Evolutionary conservation across 73 alveolate species (phyloP).

Genomic region (Halteria grandinella): DNA sequence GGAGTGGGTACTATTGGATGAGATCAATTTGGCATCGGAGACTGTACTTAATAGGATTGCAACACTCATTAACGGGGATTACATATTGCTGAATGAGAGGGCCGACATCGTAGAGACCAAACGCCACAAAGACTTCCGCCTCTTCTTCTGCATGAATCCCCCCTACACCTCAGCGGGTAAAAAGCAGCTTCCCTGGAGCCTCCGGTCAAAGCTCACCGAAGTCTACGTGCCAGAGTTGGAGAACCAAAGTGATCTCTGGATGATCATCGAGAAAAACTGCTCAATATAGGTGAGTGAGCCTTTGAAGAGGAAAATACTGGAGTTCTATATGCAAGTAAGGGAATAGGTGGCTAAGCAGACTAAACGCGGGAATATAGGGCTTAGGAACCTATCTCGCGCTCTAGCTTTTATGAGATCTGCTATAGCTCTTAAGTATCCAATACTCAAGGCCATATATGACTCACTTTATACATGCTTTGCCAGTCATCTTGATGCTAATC

Average conservation of each 20-base stretch:
- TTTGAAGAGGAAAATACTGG: constrained; percentile 78
- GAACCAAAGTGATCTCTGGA: constrained; percentile 84
- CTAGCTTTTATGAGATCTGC: constrained; percentile 38
- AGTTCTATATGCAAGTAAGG: constrained; percentile 80
- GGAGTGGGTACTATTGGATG: constrained; percentile 98
- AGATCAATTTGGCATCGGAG: constrained; percentile 95
- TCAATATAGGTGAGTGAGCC: constrained; percentile 72
- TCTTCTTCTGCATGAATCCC: constrained; percentile 99
- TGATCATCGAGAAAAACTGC: constrained; percentile 35
- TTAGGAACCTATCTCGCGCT: constrained; percentile 66
- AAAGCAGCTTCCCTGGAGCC: constrained; percentile 83
- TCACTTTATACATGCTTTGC: constrained; percentile 58
- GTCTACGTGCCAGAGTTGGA: constrained; percentile 91
- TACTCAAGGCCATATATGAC: constrained; percentile 48
- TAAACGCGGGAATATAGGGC: constrained; percentile 49
- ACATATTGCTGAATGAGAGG: constrained; percentile 88
- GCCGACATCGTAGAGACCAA: constrained; percentile 87
- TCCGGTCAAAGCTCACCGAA: constrained; percentile 93
- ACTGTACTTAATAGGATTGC: constrained; percentile 86
- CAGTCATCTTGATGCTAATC: constrained; percentile 54
- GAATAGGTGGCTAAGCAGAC: constrained; percentile 43
- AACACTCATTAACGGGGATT: constrained; percentile 87
- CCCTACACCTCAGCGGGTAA: constrained; percentile 91
- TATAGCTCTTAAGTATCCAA: constrained; percentile 20
- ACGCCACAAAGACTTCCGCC: constrained; percentile 93